A percentile compares a stretch with the other conserved stretches of the same genome.
These are phyloP conservation scores for Hypholoma sublateritium DNA, from an alignment of 768 basidiomycete genomes.

Conservation along the genomic window DNA sequence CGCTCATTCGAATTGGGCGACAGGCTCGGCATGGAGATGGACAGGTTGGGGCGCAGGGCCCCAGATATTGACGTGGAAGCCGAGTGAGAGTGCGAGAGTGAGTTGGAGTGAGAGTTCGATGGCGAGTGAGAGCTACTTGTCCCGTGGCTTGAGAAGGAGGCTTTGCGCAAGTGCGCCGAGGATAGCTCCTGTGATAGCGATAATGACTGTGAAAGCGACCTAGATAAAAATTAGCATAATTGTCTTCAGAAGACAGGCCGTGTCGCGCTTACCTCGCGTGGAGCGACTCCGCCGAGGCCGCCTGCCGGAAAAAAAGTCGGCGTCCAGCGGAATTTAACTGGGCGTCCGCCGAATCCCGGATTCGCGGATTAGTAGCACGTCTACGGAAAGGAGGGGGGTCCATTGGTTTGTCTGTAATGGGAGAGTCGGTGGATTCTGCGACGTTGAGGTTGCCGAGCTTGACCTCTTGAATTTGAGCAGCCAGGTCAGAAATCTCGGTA, in stretches of 20 bases:
- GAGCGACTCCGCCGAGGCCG: conserved; percentile 84
- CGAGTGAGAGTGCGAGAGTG: conserved; percentile 50
- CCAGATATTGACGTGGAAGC: conserved; percentile 35
- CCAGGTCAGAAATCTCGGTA: conserved; percentile 89
- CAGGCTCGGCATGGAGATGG: conserved; percentile 52
- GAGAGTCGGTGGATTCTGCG: conserved; percentile 36
- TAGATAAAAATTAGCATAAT: conserved; percentile 28
- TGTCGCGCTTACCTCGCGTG: conserved; percentile 66
- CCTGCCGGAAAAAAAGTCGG: conserved; percentile 85
- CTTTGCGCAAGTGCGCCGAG: conserved; percentile 83
- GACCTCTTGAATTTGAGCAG: conserved; percentile 85
- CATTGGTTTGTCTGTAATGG: conserved; percentile 39
- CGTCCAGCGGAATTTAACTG: conserved; percentile 52
- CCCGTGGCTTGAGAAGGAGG: conserved; percentile 74
- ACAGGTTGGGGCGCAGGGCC: conserved; percentile 52
- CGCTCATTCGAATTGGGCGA: conserved; percentile 55
- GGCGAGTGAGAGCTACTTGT: conserved; percentile 63
- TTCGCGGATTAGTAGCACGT: conserved; percentile 50
- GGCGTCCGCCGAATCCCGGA: conserved; percentile 48
- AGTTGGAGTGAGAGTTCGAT: conserved; percentile 54
- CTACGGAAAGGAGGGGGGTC: conserved; percentile 47
- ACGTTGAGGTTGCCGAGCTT: conserved; percentile 58
- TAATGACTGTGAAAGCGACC: conserved; percentile 91
- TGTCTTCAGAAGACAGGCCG: conserved; percentile 9
- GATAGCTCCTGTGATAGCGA: conserved; percentile 98